Evolutionary conservation across 352 stramenopile species (phyloP).

Genomic region (Phytophthora fragariaefolia): DNA sequence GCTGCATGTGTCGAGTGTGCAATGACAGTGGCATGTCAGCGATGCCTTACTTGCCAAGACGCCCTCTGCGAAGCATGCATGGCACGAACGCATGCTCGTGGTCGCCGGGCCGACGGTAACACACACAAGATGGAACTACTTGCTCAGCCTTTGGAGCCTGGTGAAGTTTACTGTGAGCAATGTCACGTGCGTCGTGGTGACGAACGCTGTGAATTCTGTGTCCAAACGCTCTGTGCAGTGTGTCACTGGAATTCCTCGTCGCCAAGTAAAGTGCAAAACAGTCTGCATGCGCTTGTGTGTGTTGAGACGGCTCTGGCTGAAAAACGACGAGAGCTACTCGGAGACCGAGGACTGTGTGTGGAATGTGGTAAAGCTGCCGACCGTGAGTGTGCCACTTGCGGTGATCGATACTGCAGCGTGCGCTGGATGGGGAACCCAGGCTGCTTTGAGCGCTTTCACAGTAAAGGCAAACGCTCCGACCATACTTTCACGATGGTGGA

Average conservation of each 20-base stretch:
- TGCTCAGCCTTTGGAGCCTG: conserved; percentile 48
- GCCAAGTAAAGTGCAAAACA: conserved; percentile 24
- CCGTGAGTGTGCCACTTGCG: conserved; percentile 65
- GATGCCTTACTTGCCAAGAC: conserved; percentile 73
- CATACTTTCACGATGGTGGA: conserved; percentile 54
- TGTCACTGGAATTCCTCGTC: conserved; percentile 53
- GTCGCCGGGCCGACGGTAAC: conserved; percentile 37
- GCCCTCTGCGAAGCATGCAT: conserved; percentile 74
- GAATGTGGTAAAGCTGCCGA: conserved; percentile 81
- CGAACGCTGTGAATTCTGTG: conserved; percentile 62
- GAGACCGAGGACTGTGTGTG: conserved; percentile 64
- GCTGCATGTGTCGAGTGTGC: conserved; percentile 80
- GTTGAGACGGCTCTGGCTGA: conserved; percentile 68
- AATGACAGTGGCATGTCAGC: conserved; percentile 61
- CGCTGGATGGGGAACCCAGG: conserved; percentile 86
- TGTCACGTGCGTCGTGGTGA: conserved; percentile 64
- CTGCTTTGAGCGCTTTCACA: conserved; percentile 86
- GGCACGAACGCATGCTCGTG: conserved; percentile 60
- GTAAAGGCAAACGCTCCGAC: conserved; percentile 68
- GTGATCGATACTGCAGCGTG: conserved; percentile 84
- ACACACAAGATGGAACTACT: conserved; percentile 58
- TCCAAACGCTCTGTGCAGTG: conserved; percentile 56
- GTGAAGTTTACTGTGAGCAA: conserved; percentile 67
- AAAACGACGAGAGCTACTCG: conserved; percentile 56
- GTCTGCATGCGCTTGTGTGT: conserved; percentile 56